Conservation (phyloP, 1,139 yeast genomes). For the Lodderomyces metapsilosis region DNA sequence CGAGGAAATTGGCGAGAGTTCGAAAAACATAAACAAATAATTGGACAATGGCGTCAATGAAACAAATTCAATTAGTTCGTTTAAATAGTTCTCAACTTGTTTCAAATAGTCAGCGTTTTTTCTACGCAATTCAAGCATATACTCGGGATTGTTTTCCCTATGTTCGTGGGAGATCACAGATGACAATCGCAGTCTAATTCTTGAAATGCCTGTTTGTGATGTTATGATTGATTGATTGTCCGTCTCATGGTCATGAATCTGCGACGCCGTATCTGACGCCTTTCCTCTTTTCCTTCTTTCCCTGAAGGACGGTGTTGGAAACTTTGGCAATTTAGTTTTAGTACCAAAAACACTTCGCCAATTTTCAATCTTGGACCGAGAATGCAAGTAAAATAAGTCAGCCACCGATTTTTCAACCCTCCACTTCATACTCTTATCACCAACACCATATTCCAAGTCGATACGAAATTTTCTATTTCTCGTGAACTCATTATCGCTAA, state of each 20-base stretch:
- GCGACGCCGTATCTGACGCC: slow-evolving; percentile 4
- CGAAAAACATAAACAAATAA: slow-evolving; percentile 79
- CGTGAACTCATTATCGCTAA: slow-evolving; percentile 39
- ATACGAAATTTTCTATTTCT: slow-evolving; percentile 59
- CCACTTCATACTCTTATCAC: slow-evolving; percentile 80
- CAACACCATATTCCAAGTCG: slow-evolving; percentile 87
- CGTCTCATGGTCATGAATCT: no score
- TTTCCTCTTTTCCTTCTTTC: slow-evolving; percentile 11
- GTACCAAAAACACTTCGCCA: slow-evolving; percentile 36
- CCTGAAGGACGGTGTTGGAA: slow-evolving; percentile 31
- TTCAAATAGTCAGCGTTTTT: slow-evolving; percentile 37
- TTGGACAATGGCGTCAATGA: slow-evolving; percentile 80
- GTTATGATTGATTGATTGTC: slow-evolving; percentile 10
- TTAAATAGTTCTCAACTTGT: slow-evolving; percentile 62
- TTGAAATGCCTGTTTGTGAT: slow-evolving; percentile 18
- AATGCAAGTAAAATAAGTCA: slow-evolving; percentile 69
- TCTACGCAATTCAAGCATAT: slow-evolving; percentile 1
- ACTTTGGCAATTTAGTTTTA: slow-evolving; percentile 29
- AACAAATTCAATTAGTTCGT: slow-evolving; percentile 55
- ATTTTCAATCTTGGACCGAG: slow-evolving; percentile 55
- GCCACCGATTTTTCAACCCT: slow-evolving; percentile 67
- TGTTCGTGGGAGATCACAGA: slow-evolving; percentile 26
- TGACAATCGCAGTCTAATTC: slow-evolving; percentile 33
- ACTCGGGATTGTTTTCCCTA: slow-evolving; percentile 22
- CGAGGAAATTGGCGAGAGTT: slow-evolving; percentile 84